phyloP scores from a whole-genome alignment of 306 rosid genomes.

The Pueraria montana region DNA sequence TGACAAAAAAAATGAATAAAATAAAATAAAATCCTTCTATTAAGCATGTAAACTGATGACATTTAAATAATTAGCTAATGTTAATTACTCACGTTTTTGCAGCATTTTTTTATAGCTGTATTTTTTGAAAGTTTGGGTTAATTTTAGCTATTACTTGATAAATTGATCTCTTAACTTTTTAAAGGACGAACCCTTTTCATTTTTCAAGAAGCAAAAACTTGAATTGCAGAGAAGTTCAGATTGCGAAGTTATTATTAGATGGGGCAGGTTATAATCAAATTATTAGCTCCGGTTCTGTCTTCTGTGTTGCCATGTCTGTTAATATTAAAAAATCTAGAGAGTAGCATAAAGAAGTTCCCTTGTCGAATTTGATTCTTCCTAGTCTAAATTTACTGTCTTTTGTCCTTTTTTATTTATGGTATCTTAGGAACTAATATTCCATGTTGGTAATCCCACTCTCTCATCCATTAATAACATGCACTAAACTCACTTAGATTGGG shows the following conservation, averaged over 20 bases:
- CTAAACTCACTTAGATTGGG: slow-evolving; percentile 3
- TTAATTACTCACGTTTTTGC: slow-evolving; percentile 3
- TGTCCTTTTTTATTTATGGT: slow-evolving; percentile 26
- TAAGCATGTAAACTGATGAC: not conserved
- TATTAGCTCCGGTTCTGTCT: slow-evolving; percentile 27
- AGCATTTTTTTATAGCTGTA: not conserved
- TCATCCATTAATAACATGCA: slow-evolving; percentile 32
- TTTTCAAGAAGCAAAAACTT: slow-evolving; percentile 32
- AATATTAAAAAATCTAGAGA: slow-evolving; percentile 6
- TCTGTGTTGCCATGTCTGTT: slow-evolving; percentile 30
- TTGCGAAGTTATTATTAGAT: slow-evolving; percentile 11
- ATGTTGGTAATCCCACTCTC: slow-evolving; percentile 17
- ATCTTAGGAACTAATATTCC: slow-evolving; percentile 32
- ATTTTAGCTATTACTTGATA: not conserved
- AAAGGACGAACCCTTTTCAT: slow-evolving; percentile 11
- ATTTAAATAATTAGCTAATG: slow-evolving; percentile 3
- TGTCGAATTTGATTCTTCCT: slow-evolving; percentile 38
- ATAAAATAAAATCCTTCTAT: not conserved
- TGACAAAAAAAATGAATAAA: not conserved
- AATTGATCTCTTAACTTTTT: slow-evolving; percentile 22
- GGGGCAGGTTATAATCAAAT: slow-evolving; percentile 21
- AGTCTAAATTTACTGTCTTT: slow-evolving; percentile 25
- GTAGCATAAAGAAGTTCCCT: not conserved
- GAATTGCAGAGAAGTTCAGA: slow-evolving; percentile 29
- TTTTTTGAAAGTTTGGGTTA: not conserved